Percentiles rank a stretch among this genome's conserved stretches.
phyloP scores from a whole-genome alignment of 257 asterid genomes.

The Nicotiana knightiana region DNA sequence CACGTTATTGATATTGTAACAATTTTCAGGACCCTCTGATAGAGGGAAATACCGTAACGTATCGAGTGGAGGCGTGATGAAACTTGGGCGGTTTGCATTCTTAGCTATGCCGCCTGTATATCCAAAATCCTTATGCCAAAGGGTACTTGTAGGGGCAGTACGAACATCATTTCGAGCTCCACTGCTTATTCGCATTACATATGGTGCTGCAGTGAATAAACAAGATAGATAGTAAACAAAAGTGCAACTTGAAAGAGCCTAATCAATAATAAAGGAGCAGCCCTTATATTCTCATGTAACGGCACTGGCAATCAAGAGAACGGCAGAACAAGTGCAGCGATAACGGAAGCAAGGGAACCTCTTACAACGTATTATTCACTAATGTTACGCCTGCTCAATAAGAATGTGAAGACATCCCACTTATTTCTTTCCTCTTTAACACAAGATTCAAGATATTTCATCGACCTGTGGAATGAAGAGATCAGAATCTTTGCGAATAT shows the following conservation, averaged over 20 bases:
- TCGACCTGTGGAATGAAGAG: not conserved
- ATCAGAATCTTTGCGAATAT: not conserved
- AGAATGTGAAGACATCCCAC: not conserved
- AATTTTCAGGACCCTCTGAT: conserved; percentile 88
- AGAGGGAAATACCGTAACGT: conserved; percentile 79
- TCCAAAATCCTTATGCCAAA: conserved; percentile 83
- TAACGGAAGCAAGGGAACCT: not conserved
- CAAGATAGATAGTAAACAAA: not conserved
- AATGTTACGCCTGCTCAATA: not conserved
- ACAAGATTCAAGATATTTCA: not conserved
- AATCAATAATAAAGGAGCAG: not conserved
- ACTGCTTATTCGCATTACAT: conserved; percentile 81
- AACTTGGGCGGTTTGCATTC: conserved; percentile 67
- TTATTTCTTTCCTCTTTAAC: not conserved
- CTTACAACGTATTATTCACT: not conserved
- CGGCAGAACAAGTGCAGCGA: not conserved
- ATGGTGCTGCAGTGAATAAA: conserved; percentile 56
- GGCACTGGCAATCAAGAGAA: not conserved
- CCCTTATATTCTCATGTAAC: not conserved
- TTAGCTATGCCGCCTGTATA: conserved; percentile 82
- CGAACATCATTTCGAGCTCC: conserved; percentile 77
- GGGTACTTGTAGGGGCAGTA: conserved; percentile 60
- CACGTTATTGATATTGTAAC: conserved; percentile 73
- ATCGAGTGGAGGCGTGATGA: conserved; percentile 55
- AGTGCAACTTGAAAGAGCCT: not conserved